phyloP scores from a whole-genome alignment of 345 rosid genomes.

The Orychophragmus violaceus region DNA sequence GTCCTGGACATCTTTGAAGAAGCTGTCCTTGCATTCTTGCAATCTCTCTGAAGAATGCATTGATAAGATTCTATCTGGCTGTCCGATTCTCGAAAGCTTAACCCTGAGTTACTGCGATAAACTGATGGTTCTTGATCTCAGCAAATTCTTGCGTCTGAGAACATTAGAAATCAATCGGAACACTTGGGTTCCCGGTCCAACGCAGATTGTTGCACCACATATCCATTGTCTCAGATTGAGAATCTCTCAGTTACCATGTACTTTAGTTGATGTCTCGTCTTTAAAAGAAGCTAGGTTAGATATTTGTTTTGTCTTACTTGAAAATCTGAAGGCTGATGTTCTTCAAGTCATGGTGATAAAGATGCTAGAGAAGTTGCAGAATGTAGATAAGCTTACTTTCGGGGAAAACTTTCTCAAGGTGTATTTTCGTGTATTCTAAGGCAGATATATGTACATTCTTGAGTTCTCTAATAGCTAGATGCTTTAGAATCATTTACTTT shows the following conservation, averaged over 20 bases:
- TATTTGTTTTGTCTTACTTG: background rate
- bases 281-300: background rate
- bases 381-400: conserved; percentile 6
- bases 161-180: background rate
- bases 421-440: background rate
- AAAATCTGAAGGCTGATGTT: background rate
- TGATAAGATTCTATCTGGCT: background rate
- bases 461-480: background rate
- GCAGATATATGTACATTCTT: background rate
- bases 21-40: background rate
- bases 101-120: background rate
- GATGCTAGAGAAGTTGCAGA: background rate
- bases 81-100: background rate
- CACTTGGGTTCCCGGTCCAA: background rate
- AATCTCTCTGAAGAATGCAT: background rate
- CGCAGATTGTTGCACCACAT: conserved; percentile 8
- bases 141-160: background rate
- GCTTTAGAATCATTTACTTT: background rate
- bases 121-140: background rate
- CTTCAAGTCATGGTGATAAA: background rate
- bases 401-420: background rate
- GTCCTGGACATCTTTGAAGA: conserved; percentile 6
- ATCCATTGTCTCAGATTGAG: background rate
- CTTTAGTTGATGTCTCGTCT: conserved; percentile 2
- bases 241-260: background rate